Evolutionary conservation across 2,329 filamentous ascomycete genomes (phyloP), one percentile per base, ranked within the genome.

Genomic region (Stagonosporopsis cucurbitacearum): DNA sequence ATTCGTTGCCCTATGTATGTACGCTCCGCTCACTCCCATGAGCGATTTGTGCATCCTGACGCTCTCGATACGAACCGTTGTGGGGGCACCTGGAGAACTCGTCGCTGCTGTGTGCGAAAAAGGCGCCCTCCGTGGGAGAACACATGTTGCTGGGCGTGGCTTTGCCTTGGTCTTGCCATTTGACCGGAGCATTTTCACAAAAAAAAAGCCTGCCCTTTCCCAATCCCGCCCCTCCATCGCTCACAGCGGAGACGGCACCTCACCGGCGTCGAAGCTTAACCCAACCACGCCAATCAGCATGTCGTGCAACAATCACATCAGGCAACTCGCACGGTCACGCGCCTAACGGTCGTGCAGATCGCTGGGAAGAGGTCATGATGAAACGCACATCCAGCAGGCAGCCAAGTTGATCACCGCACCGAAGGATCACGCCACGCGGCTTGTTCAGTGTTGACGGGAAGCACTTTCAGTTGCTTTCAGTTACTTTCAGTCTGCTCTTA

Each of bases 341-440:
- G 72, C 64, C 57, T 66, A 73, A 74, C 67, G 69, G 66, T 47
- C 63, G 49, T 70, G 72, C 67, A 71, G 68, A 75, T 75, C 69
- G 62, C 25, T 37, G 41, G 25, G 25, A 55, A 59, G 42, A 44
- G 54, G 35, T 40, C 53, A 57, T 49, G 26, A 32, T 54, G 32
- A 45, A 51, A 60, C 50, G 41, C 50, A 40, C 7, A 19, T n/a
- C 35, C 26, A 51, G 47, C 50, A 46, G 55, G 48, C 54, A 46
- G 50, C 39, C 50, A 50, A 42, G 58, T 46, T 43, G 58, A 65
- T 62, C 62, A 45, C 44, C 20, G 50, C 56, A 53, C 46, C 46
- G 52, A 55, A 54, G 47, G 50, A 60, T 64, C 56, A 62, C 60
- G 50, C 59, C 54, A 65, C 42, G 32, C 40, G 41, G 46, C 23